Base-by-base conservation (phyloP, 78 protist species). In the Monosiga brevicollis region DNA sequence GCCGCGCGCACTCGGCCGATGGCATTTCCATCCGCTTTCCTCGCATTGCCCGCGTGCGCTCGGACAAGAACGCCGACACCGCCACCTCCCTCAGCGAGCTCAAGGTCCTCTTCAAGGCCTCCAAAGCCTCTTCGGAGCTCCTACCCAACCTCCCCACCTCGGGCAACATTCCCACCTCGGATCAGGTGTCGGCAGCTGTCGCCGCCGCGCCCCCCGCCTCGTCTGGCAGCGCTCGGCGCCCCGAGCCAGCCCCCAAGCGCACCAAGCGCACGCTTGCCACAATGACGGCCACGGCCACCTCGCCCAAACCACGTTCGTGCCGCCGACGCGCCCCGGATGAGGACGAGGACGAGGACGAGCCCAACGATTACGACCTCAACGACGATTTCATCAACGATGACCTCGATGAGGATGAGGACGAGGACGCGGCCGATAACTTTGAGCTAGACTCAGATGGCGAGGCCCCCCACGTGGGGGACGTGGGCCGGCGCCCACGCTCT, bases 1-100 rank as follows among this genome's bases (percentile, higher is more conserved):
- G 87, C 71, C 54, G 78, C 10, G 73, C 78, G 42, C 91, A 90
- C 73, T 54, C 92, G 0, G 79, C 93, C 24, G 73, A 20, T 70
- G 93, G 92, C 37, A 77, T 86, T 35, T 88, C 93, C 32, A 79
- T 90, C 86, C 73, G 95, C 25, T 93, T 93, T 78, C 96, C 96
- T 15, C 79, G 96, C 39, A 55, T 91, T 0, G 11, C 80, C 1
- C 75, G 43, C 32, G 36, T 79, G 29, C 62, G 96, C 38, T 26
- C 83, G 2, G 96, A 93, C 84, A 93, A 93, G 62, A 88, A 1
- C 37, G 3, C 10, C 41, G 41, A 6, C 54, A 24, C 11, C 41
- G 81, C 87, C 26, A 87, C 88, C 26, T 62, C 70, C 0, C 43
- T 81, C 39, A 6, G 2, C 35, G 40, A 86, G 73, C 42, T 81